Conservation (phyloP, 2,329 filamentous ascomycete species). For the Macrophomina pseudophaseolina region DNA sequence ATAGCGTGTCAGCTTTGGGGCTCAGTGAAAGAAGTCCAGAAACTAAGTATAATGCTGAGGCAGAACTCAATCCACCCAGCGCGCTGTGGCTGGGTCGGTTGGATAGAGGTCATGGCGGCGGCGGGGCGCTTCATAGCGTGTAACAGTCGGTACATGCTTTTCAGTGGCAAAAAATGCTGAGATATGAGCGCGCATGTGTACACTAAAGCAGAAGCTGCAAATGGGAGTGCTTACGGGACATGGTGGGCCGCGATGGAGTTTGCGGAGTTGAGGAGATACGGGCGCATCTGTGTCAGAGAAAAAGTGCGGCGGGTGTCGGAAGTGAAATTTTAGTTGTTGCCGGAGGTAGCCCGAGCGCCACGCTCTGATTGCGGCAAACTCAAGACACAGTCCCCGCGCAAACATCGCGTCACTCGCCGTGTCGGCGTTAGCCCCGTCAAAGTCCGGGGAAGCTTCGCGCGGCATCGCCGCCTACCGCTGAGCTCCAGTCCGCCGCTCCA, state of each 20-base stretch:
- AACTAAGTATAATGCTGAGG: not conserved
- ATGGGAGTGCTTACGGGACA: conserved; percentile 36
- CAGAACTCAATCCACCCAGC: not conserved
- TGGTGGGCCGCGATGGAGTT: conserved; percentile 29
- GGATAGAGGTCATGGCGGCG: too few species aligned
- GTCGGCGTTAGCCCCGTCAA: conserved; percentile 21
- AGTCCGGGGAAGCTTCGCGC: conserved; percentile 22
- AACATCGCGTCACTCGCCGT: not conserved
- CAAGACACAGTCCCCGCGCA: not conserved
- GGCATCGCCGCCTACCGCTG: not conserved
- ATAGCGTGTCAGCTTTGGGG: not conserved
- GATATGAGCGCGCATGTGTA: not conserved
- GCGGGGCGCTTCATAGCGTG: too few species aligned
- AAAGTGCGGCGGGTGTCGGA: conserved; percentile 12
- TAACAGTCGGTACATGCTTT: too few species aligned
- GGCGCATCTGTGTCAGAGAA: conserved; percentile 18
- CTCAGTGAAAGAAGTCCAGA: not conserved
- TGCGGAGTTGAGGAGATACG: conserved; percentile 31
- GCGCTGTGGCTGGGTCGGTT: not conserved
- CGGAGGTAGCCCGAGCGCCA: not conserved
- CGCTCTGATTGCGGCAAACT: not conserved
- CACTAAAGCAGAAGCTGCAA: conserved; percentile 20
- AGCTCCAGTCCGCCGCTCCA: conserved; percentile 8
- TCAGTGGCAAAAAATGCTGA: not conserved
- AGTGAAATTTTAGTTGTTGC: conserved; percentile 2